phyloP scores from a whole-genome alignment of 331 rosid genomes.

The Quercus tomentella region DNA sequence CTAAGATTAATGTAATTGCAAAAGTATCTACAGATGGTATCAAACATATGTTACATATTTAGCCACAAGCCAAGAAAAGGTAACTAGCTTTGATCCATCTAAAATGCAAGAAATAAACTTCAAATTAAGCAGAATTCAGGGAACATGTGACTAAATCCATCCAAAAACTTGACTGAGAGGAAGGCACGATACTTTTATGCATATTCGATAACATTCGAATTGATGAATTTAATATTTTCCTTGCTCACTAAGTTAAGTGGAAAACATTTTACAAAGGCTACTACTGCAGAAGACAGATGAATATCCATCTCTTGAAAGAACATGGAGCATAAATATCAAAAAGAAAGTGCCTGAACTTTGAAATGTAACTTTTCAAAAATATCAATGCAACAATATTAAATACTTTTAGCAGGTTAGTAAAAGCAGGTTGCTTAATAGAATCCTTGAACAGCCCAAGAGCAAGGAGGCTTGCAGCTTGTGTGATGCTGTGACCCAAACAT shows the following conservation, averaged over 20 bases:
- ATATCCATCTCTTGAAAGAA: background rate
- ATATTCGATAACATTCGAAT: too few species aligned
- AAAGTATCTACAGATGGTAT: background rate
- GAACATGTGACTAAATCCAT: background rate
- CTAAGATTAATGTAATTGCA: conserved; percentile 17
- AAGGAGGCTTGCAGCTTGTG: background rate
- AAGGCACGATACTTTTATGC: background rate
- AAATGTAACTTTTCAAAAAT: background rate
- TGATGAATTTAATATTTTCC: background rate
- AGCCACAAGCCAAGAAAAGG: conserved; percentile 2
- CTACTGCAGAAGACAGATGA: background rate
- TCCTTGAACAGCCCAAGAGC: background rate
- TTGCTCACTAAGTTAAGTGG: background rate
- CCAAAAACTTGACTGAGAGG: background rate
- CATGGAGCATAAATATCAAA: background rate
- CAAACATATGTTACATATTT: conserved; percentile 5
- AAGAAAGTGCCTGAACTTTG: too few species aligned
- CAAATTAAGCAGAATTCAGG: background rate
- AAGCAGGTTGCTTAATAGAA: background rate
- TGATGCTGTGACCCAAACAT: background rate
- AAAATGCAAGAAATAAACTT: background rate
- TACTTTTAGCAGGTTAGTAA: background rate
- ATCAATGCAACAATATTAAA: background rate
- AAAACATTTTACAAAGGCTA: background rate
- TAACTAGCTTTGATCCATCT: background rate